These are phyloP conservation scores for Globisporangium sylvaticum DNA, from an alignment of 352 stramenopile genomes.

Conservation along the genomic window DNA sequence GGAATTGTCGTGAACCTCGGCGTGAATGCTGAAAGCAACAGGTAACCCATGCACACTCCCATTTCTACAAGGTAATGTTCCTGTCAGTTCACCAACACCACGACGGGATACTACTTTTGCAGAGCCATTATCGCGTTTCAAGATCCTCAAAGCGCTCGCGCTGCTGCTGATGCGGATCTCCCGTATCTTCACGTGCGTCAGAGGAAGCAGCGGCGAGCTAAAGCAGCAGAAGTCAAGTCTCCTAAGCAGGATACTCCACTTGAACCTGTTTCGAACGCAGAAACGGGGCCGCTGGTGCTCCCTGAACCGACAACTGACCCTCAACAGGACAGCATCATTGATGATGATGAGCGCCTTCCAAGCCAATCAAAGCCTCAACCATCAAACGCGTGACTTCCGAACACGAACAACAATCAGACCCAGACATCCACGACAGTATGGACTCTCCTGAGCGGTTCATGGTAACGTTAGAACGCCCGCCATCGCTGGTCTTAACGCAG, in stretches of 20 bases:
- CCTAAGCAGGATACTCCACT: background rate
- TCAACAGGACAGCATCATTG: background rate
- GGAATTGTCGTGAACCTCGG: background rate
- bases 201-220: background rate
- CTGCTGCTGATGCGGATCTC: background rate
- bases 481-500: constrained; percentile 20
- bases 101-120: background rate
- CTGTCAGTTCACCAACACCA: too few relatives aligned
- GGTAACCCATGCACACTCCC: background rate
- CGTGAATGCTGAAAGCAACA: background rate
- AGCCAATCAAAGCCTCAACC: background rate
- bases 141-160: background rate
- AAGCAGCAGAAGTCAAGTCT: background rate
- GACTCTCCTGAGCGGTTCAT: background rate
- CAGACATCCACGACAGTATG: background rate
- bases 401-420: background rate
- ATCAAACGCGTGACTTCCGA: background rate
- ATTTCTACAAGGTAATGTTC: too few relatives aligned
- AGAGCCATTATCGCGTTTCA: background rate
- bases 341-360: background rate
- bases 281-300: background rate
- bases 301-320: background rate
- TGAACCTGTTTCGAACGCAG: background rate
- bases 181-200: background rate
- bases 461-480: constrained; percentile 21